Evolutionary conservation across 2,329 filamentous ascomycete genomes (phyloP).

Genomic region (Fusarium sp.): DNA sequence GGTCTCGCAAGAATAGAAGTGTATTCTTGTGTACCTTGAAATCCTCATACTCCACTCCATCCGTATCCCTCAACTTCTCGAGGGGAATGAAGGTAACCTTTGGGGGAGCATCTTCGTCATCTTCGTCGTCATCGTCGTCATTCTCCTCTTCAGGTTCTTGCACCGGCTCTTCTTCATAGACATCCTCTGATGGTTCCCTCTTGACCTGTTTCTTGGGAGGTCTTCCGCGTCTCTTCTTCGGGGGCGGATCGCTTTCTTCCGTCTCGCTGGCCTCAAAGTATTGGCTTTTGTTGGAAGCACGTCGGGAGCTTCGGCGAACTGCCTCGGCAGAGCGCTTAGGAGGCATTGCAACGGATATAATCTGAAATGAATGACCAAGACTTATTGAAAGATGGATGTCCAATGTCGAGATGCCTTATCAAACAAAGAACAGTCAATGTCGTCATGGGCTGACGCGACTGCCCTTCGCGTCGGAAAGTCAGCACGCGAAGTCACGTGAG

Average conservation of each 20-base stretch:
- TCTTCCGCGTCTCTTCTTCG: conserved; percentile 44
- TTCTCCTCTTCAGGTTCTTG: conserved; percentile 42
- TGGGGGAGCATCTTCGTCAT: conserved; percentile 51
- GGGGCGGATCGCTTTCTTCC: conserved; percentile 38
- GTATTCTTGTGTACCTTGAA: conserved; percentile 67
- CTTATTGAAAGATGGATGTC: not conserved
- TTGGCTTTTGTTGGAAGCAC: conserved; percentile 60
- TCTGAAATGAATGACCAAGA: not conserved
- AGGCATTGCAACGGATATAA: conserved; percentile 45
- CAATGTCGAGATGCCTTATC: not conserved
- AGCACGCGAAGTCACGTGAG: conserved; percentile 43
- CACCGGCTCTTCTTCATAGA: conserved; percentile 38
- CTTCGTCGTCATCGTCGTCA: conserved; percentile 46
- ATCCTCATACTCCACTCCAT: conserved; percentile 59
- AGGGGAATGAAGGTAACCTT: conserved; percentile 51
- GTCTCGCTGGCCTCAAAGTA: conserved; percentile 58
- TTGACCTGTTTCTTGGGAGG: conserved; percentile 36
- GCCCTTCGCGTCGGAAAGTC: conserved; percentile 35
- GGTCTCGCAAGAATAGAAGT: conserved; percentile 65
- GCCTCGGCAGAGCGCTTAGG: conserved; percentile 52
- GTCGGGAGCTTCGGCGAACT: conserved; percentile 58
- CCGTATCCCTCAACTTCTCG: conserved; percentile 49
- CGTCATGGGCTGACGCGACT: conserved; percentile 39
- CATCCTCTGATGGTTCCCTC: conserved; percentile 42
- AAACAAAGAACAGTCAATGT: conserved; percentile 21